A percentile compares a stretch with the other conserved stretches of the same genome.
Evolutionary conservation across 306 rosid genomes (phyloP).

Genomic region (Pachyrhizus erosus): DNA sequence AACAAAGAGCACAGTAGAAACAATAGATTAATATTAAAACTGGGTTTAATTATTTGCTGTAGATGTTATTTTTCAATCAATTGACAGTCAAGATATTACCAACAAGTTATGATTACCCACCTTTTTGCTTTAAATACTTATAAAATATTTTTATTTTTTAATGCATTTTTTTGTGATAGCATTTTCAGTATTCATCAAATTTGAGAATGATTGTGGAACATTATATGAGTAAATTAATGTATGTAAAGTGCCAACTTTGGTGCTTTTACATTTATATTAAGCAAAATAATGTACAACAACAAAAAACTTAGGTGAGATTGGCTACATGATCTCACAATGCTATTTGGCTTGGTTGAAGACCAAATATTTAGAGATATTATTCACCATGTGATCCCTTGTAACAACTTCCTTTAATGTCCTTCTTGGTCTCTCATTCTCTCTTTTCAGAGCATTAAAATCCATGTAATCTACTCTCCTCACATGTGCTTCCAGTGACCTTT

Average conservation of each 20-base stretch:
- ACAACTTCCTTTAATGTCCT: not conserved
- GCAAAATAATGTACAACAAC: not conserved
- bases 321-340: not conserved
- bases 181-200: slow-evolving; percentile 4
- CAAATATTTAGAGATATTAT: not conserved
- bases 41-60: slow-evolving; percentile 22
- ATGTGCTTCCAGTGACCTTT: not conserved
- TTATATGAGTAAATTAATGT: not conserved
- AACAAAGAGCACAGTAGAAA: slow-evolving; percentile 18
- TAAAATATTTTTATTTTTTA: not conserved
- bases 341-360: not conserved
- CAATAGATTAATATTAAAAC: slow-evolving; percentile 34
- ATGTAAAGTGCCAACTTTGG: not conserved
- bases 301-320: not conserved
- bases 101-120: not conserved
- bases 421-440: not conserved
- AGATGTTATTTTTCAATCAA: not conserved
- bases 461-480: not conserved
- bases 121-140: slow-evolving; percentile 2
- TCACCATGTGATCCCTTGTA: not conserved
- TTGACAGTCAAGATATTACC: slow-evolving; percentile 4
- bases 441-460: not conserved
- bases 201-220: not conserved
- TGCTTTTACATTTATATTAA: slow-evolving; percentile 23
- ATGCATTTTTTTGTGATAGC: not conserved